Evolutionary conservation across 345 rosid genomes (phyloP), one percentile per base, ranked within the genome.

Genomic region (Reutealis trisperma): DNA sequence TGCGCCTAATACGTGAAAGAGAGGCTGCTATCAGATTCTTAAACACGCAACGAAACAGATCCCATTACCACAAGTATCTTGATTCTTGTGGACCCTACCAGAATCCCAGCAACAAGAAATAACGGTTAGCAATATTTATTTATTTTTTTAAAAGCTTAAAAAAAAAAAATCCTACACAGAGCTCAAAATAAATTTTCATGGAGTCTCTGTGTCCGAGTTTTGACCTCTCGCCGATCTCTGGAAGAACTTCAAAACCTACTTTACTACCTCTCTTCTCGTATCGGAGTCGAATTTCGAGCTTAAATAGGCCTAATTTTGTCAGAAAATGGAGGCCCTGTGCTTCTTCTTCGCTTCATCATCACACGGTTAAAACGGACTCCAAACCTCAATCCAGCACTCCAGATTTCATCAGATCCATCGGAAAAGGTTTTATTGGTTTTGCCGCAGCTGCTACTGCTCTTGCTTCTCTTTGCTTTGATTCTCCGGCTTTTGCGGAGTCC

Each of bases 401-500:
- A 22, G 77, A 63, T 67, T 69, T 82, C 10, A 68, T 85, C 65
- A 75, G 62, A 65, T 80, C 88, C 3, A 18, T 88, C 27, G 76
- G 86, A 22, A 88, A 77, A 80, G 87, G 85, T 44, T 71, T 92
- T 52, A 32, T 94, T 18, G 89, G 89, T 61, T 78, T 86, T 19
- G 92, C 91, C 5, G 92, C 87, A 4, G 84, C 88, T 0, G 89
- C 90, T 59, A 81, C 92, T 2, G 89, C 92, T 78, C 55, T 90
- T 34, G 85, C 82, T 3, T 87, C 92, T 5, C 52, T 86, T 21
- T 88, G 75, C 22, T 85, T 34, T 30, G 89, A 84, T 73, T 83
- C 94, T 76, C 93, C 94, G 18, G 95, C 93, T n/a, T 58, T 88
- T 58, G 94, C 96, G 4, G 94, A 91, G 79, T 85, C 94, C 21